A percentile compares a stretch with the other conserved stretches of the same genome.
phyloP scores from a whole-genome alignment of 495 filamentous ascomycete genomes.

The Apiosordaria backusii region DNA sequence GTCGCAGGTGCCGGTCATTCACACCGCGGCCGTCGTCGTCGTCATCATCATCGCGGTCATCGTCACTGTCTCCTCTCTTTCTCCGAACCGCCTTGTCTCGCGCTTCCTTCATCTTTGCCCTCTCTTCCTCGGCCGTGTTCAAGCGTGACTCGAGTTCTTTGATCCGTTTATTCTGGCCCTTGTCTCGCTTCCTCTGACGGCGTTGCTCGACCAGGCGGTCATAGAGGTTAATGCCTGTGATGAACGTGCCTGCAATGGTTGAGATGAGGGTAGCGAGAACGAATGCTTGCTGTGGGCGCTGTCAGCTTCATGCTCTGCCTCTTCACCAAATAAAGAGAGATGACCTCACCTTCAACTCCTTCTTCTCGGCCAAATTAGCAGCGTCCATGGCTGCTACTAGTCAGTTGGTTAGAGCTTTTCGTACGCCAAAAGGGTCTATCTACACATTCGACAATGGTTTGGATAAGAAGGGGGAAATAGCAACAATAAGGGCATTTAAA shows the following conservation, averaged over 20 bases:
- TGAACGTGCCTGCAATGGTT: slow-evolving; percentile 39
- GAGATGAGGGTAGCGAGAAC: slow-evolving; percentile 38
- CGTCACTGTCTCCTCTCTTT: neutral
- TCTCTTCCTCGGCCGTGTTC: slow-evolving; percentile 23
- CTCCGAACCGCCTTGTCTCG: neutral
- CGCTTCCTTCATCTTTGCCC: neutral
- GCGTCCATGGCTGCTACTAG: slow-evolving; percentile 47
- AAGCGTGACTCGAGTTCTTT: slow-evolving; percentile 38
- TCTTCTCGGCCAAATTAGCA: slow-evolving; percentile 57
- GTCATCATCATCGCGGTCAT: neutral
- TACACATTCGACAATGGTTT: neutral
- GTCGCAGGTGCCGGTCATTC: slow-evolving; percentile 22
- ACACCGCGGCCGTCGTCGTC: neutral
- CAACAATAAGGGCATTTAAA: neutral
- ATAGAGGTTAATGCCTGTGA: slow-evolving; percentile 35
- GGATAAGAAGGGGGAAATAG: neutral
- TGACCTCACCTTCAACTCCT: slow-evolving; percentile 17
- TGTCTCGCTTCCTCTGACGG: slow-evolving; percentile 32
- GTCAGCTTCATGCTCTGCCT: neutral
- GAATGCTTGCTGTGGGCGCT: slow-evolving; percentile 30
- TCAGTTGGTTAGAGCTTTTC: neutral
- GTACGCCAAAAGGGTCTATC: neutral
- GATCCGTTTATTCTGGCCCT: slow-evolving; percentile 31
- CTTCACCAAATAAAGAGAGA: neutral
- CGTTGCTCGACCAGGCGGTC: slow-evolving; percentile 35